A percentile compares a stretch with the other conserved stretches of the same genome.
These are phyloP conservation scores for Didymella glomerata DNA, from an alignment of 2,329 filamentous ascomycete genomes.

Conservation along the genomic window DNA sequence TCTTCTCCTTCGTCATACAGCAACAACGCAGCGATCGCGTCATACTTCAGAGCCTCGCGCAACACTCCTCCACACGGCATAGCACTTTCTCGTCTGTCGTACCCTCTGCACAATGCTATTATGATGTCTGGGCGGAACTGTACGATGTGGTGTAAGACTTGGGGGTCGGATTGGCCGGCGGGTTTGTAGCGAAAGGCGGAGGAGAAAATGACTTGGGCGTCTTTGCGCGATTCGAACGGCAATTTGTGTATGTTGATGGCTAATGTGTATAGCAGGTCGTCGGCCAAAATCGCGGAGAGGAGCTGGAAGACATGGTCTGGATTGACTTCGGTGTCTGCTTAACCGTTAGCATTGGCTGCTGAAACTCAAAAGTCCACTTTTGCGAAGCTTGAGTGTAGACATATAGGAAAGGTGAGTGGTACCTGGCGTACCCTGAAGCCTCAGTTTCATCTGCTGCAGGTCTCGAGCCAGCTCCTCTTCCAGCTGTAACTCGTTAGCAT, in stretches of 20 bases:
- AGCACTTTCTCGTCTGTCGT: conserved; percentile 88
- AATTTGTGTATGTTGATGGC: conserved; percentile 83
- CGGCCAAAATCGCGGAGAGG: conserved; percentile 83
- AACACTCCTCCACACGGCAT: conserved; percentile 90
- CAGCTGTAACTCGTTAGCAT: conserved; percentile 62
- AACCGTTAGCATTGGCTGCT: background rate
- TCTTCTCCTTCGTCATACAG: conserved; percentile 87
- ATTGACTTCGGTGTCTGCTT: conserved; percentile 81
- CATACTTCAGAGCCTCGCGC: conserved; percentile 88
- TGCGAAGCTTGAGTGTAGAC: background rate
- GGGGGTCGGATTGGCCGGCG: conserved; percentile 74
- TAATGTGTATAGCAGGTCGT: conserved; percentile 86
- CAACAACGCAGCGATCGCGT: conserved; percentile 88
- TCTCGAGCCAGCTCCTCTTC: conserved; percentile 87
- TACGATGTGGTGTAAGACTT: conserved; percentile 88
- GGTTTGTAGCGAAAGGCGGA: conserved; percentile 92
- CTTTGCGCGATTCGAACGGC: conserved; percentile 95
- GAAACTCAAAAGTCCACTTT: background rate
- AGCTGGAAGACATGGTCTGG: conserved; percentile 89
- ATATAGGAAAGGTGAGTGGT: conserved; percentile 29
- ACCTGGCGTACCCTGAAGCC: conserved; percentile 94
- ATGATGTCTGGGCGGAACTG: conserved; percentile 86
- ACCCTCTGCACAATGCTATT: conserved; percentile 86
- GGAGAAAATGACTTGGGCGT: conserved; percentile 94
- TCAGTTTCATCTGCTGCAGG: conserved; percentile 87